Evolutionary conservation across 495 filamentous ascomycete species (phyloP).

Genomic region (Rhizodiscina lignyota): DNA sequence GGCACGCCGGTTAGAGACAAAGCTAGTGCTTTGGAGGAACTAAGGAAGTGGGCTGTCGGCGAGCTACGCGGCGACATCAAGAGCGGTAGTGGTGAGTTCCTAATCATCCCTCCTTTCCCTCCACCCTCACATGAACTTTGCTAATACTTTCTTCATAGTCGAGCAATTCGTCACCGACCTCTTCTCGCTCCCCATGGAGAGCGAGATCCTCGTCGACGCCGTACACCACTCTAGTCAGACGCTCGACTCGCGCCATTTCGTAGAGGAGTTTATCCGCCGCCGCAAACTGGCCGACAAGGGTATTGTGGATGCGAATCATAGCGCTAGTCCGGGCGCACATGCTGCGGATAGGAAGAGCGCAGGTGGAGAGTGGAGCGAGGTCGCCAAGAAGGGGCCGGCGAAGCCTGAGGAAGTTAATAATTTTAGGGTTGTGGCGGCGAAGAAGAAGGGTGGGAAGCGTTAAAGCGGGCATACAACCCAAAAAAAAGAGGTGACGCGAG

Average conservation of each 20-base stretch:
- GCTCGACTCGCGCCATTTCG: constrained; percentile 82
- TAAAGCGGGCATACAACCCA: too few species aligned
- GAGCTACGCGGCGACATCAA: constrained; percentile 48
- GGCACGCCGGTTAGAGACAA: constrained; percentile 26
- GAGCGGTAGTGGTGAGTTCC: constrained; percentile 35
- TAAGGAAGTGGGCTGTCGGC: constrained; percentile 77
- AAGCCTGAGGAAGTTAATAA: constrained; percentile 34
- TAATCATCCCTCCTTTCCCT: background rate
- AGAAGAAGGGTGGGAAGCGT: constrained; percentile 61
- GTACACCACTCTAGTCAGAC: constrained; percentile 74
- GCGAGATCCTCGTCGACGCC: constrained; percentile 68
- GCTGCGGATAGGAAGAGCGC: constrained; percentile 33
- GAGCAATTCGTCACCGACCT: constrained; percentile 67
- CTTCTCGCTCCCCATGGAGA: constrained; percentile 54
- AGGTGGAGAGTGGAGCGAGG: constrained; percentile 95
- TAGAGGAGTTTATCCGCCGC: constrained; percentile 83
- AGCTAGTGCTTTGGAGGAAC: constrained; percentile 62
- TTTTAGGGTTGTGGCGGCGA: constrained; percentile 80
- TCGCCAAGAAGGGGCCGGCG: constrained; percentile 70
- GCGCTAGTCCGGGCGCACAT: constrained; percentile 27
- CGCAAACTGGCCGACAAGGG: constrained; percentile 86
- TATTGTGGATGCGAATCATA: constrained; percentile 37
- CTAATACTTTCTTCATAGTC: constrained; percentile 24
- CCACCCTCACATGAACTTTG: background rate
- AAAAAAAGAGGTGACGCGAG: too few species aligned